A percentile compares a stretch with the other conserved stretches of the same genome.
Evolutionary conservation across 768 basidiomycete genomes (phyloP).

Genomic region (Sarcodon aspratus): DNA sequence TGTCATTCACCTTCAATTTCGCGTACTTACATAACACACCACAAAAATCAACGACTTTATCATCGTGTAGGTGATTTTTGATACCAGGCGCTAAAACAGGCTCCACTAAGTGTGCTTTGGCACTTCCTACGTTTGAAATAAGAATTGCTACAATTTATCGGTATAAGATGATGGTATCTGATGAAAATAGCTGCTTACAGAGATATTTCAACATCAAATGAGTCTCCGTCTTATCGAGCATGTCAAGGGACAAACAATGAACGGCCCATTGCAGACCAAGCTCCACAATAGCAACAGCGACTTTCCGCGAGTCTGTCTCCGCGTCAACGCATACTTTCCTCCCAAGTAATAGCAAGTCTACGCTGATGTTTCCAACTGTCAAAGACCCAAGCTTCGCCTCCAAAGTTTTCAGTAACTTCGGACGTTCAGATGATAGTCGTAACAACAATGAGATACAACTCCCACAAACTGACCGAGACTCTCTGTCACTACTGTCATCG

Average conservation of each 20-base stretch:
- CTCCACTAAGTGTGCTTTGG: conserved; percentile 57
- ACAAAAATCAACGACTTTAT: conserved; percentile 16
- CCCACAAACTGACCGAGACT: background rate
- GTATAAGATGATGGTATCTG: too few species aligned
- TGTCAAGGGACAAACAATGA: conserved; percentile 27
- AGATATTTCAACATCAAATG: too few species aligned
- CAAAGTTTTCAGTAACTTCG: too few species aligned
- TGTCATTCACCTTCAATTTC: conserved; percentile 46
- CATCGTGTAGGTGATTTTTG: conserved; percentile 43
- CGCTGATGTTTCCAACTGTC: background rate
- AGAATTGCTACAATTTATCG: background rate
- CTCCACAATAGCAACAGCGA: conserved; percentile 26
- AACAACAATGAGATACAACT: background rate
- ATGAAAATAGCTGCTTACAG: too few species aligned
- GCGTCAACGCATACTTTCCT: background rate
- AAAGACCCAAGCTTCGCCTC: too few species aligned
- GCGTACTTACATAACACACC: conserved; percentile 11
- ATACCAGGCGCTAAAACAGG: conserved; percentile 54
- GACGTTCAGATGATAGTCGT: too few species aligned
- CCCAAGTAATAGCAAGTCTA: background rate
- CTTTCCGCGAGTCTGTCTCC: conserved; percentile 1
- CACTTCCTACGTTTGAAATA: conserved; percentile 18
- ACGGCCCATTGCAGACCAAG: conserved; percentile 44
- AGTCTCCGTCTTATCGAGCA: background rate
- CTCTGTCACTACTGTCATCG: too few species aligned